Evolutionary conservation across 225 moss, liverwort and hornwort genomes (phyloP), one percentile per base, ranked within the genome.

Genomic region (Polytrichum commune): DNA sequence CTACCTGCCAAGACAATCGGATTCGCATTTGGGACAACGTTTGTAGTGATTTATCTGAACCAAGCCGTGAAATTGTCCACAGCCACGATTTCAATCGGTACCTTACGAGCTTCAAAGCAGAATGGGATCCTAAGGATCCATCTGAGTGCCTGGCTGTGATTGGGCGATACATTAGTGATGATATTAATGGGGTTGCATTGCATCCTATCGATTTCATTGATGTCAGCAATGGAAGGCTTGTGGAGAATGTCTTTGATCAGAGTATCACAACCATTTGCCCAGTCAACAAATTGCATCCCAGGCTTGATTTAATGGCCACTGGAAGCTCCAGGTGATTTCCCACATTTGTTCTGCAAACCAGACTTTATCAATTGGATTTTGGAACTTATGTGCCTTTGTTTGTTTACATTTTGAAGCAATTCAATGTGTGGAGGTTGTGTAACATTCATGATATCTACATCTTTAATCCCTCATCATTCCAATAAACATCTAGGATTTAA

Each of bases 101-200:
- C 60, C 73, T 94, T 27, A 94, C 93, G n/a, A 76, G 88, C 16
- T 92, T 94, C 65, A 82, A 69, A 72, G 92, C 92, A 0, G 93
- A 94, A 60, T 94, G 93, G 93, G 93, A 94, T 81, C 90, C 93
- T 0, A 94, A 94, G 85, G 93, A 94, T 72, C 92, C 77, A 18
- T 80, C 92, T 16, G 93, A 94, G 32, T 74, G 83, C 64, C 73
- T 94, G 73, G 77, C 80, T 25, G 93, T 94, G 19, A 90, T 94
- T 63, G 93, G 93, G n/a, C 91, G 92, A n/a, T 94, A 92, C 63
- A 94, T 94, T 25, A 92, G 90, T 68, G 92, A 92, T 27, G 73
- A 88, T 27, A 88, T 85, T 63, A 38, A 88, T 35, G 93, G 92
- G 7, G 77, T 92, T 18, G 86, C 88, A 20, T 66, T 94, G 66